phyloP scores from a whole-genome alignment of 2,329 filamentous ascomycete species.

The Emmonsia crescens region DNA sequence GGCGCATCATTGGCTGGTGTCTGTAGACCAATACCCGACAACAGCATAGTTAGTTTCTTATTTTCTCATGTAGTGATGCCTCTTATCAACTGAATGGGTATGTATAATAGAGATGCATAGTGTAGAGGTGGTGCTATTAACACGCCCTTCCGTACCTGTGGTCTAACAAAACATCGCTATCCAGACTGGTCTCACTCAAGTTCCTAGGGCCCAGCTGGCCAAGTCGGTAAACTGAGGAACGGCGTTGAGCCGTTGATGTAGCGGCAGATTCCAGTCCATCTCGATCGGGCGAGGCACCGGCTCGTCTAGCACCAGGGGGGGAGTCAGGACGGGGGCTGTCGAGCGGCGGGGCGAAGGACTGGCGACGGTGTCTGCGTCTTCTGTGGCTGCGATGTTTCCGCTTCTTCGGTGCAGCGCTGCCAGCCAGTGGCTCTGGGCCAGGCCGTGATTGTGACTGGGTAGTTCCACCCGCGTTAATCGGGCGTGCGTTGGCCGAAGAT shows the following conservation, averaged over 20 bases:
- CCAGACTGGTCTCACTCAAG: conserved; percentile 73
- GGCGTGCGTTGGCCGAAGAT: neutral
- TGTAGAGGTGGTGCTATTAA: neutral
- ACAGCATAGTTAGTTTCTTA: neutral
- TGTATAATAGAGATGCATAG: neutral
- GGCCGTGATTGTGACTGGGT: neutral
- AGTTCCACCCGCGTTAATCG: neutral
- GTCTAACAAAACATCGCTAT: conserved; percentile 79
- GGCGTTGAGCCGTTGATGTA: conserved; percentile 24
- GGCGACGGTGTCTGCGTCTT: conserved; percentile 64
- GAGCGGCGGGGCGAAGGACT: conserved; percentile 64
- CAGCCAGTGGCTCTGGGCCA: conserved; percentile 5
- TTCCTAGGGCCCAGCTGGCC: conserved; percentile 40
- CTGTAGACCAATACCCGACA: conserved; percentile 24
- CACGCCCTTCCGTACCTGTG: conserved; percentile 50
- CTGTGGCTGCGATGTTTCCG: conserved; percentile 67
- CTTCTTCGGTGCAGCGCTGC: conserved; percentile 41
- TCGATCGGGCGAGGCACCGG: conserved; percentile 36
- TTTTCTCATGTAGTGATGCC: neutral
- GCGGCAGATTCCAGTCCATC: conserved; percentile 32
- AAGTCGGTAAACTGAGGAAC: conserved; percentile 45
- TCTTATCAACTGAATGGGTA: neutral
- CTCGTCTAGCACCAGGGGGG: conserved; percentile 17
- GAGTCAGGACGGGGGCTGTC: conserved; percentile 36
- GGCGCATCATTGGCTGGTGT: conserved; percentile 51